phyloP scores from a whole-genome alignment of 2,329 filamentous ascomycete species.

The Ascochyta rabiei region DNA sequence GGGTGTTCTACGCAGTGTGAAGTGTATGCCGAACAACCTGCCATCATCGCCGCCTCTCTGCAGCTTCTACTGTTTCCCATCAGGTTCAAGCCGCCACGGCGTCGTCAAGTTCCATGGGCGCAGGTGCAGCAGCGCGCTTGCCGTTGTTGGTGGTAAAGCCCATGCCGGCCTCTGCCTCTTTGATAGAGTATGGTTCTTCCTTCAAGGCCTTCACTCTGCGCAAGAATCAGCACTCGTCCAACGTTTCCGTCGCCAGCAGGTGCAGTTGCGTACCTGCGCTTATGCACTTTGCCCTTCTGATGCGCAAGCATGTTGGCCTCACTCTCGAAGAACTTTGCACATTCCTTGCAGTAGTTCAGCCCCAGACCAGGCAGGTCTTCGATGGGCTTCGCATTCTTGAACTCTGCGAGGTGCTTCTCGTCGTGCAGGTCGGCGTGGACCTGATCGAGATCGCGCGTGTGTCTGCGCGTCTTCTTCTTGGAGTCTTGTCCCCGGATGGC shows the following conservation, averaged over 20 bases:
- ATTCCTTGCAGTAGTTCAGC: constrained; percentile 86
- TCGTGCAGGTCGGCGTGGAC: constrained; percentile 81
- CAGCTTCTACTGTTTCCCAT: neutral
- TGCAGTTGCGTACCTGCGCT: constrained; percentile 69
- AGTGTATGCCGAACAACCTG: neutral
- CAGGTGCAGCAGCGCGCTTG: constrained; percentile 39
- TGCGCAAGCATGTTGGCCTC: constrained; percentile 78
- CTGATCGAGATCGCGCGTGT: constrained; percentile 85
- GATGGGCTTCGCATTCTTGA: constrained; percentile 75
- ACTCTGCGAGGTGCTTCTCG: constrained; percentile 78
- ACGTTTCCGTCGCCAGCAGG: neutral
- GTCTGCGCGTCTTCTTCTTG: constrained; percentile 56
- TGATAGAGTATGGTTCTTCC: constrained; percentile 85
- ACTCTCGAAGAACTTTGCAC: constrained; percentile 94
- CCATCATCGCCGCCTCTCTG: neutral
- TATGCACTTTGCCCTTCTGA: constrained; percentile 88
- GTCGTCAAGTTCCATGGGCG: constrained; percentile 44
- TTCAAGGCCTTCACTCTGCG: constrained; percentile 77
- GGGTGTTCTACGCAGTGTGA: neutral
- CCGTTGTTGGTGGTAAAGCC: constrained; percentile 76
- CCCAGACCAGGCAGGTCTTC: constrained; percentile 91
- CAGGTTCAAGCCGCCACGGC: constrained; percentile 20
- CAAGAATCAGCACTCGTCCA: constrained; percentile 16
- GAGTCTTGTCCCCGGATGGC: constrained; percentile 57
- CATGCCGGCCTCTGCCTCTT: constrained; percentile 80